Evolutionary conservation across 2,329 filamentous ascomycete species (phyloP), one percentile per base, ranked within the genome.

Genomic region (Aureobasidium sp.): DNA sequence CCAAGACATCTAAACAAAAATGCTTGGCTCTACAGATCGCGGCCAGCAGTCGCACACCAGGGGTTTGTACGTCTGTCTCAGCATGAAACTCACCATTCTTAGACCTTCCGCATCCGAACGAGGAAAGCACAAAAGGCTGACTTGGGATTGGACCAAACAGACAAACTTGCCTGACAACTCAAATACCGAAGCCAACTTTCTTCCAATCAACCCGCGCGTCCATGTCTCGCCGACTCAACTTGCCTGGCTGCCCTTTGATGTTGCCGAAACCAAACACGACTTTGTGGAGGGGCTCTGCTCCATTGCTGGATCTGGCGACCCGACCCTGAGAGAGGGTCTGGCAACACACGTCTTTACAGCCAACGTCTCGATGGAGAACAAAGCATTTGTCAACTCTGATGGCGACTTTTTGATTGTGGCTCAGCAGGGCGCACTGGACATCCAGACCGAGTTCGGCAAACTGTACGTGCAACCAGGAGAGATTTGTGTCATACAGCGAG

Each of bases 271-370:
- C 40, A 69, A 73, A 31, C 70, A 77, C 25, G 77, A 79, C 53
- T 81, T 81, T 62, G 67, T 76, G 15, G 69, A 76, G 57, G 78
- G 79, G 5, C 69, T 81, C 15, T 75, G 77, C 64, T 79, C 78
- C 0, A 70, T 81, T 17, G 77, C 73, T n/a, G 79, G 79, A 10
- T 75, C 75, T 37, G 79, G 79, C 15, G 78, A 81, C 42, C 75
- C 79, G 4, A 81, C 76, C 15, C 71, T 78, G 31, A 71, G 73
- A 57, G 77, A 81, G 60, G 79, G 79, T 4, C 66, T 81, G 19
- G 78, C 78, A 1, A 70, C 78, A 1, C 77, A 80, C 63, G 72
- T 80, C 27, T 81, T 79, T 65, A 72, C 74, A 61, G 73, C 77
- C 63, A 80, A 79, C 63, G 66, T 67, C 1, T 74, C 69, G 45